Percentiles rank a stretch among this genome's conserved stretches.
Conservation (phyloP, 75 land plant species). For the Cunninghamia lanceolata region DNA sequence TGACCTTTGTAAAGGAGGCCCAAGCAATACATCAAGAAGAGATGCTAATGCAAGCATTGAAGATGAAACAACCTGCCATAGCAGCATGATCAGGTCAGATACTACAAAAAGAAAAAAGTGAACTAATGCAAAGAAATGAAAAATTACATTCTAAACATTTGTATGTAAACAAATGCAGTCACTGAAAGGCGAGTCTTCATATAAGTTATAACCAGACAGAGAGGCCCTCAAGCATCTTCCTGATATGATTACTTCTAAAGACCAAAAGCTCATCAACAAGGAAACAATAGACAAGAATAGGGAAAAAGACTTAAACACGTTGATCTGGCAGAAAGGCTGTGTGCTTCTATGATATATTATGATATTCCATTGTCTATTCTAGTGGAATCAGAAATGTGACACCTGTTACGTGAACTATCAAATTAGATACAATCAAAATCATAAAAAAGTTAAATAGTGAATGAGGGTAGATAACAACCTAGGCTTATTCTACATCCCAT, state of each 20-base stretch:
- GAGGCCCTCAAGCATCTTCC: neutral
- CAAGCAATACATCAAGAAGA: conserved; percentile 64
- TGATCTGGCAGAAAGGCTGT: neutral
- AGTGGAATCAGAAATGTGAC: neutral
- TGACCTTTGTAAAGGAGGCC: conserved; percentile 22
- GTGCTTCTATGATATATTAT: neutral
- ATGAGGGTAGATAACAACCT: neutral
- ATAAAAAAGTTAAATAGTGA: neutral
- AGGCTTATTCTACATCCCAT: neutral
- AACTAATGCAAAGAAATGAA: conserved; percentile 12
- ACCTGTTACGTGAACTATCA: neutral
- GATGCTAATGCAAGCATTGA: conserved; percentile 85
- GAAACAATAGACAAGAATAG: neutral
- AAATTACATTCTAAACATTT: neutral
- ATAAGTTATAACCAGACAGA: neutral
- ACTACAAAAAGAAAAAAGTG: neutral
- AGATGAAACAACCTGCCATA: conserved; percentile 71
- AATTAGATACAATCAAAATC: neutral
- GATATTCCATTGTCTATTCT: neutral
- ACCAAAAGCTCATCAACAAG: neutral
- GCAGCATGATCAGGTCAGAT: neutral
- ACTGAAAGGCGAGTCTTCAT: neutral
- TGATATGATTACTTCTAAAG: neutral
- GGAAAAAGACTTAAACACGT: neutral
- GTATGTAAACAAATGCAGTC: neutral